phyloP scores from a whole-genome alignment of 306 rosid genomes.

The Cucurbita moschata region DNA sequence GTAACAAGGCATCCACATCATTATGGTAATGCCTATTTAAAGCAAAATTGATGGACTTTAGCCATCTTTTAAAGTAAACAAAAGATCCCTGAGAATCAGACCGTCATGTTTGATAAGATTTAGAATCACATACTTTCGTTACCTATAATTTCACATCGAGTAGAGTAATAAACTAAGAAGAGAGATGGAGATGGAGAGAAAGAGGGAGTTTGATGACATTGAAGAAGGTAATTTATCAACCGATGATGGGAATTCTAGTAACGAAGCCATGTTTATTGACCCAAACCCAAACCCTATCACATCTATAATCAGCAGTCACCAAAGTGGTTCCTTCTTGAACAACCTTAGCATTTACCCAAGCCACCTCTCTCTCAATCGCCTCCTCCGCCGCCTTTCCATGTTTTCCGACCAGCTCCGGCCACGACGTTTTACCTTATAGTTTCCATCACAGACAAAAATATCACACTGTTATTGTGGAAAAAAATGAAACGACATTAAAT shows the following conservation, averaged over 20 bases:
- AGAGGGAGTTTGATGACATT: neutral
- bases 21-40: too few species aligned
- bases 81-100: too few species aligned
- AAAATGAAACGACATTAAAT: too few species aligned
- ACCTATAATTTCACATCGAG: too few species aligned
- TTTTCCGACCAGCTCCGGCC: neutral
- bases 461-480: too few species aligned
- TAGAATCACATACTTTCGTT: too few species aligned
- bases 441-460: neutral
- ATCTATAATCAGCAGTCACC: neutral
- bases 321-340: neutral
- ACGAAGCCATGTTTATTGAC: neutral
- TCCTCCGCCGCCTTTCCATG: neutral
- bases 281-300: neutral
- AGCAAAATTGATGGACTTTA: too few species aligned
- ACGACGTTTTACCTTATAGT: neutral
- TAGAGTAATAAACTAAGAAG: too few species aligned
- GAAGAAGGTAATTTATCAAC: neutral
- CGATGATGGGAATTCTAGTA: neutral
- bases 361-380: neutral
- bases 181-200: neutral
- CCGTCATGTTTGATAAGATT: too few species aligned
- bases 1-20: too few species aligned
- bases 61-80: too few species aligned
- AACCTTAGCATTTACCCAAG: neutral